Conservation (phyloP, 306 rosid genomes). For the Canavalia ensiformis region DNA sequence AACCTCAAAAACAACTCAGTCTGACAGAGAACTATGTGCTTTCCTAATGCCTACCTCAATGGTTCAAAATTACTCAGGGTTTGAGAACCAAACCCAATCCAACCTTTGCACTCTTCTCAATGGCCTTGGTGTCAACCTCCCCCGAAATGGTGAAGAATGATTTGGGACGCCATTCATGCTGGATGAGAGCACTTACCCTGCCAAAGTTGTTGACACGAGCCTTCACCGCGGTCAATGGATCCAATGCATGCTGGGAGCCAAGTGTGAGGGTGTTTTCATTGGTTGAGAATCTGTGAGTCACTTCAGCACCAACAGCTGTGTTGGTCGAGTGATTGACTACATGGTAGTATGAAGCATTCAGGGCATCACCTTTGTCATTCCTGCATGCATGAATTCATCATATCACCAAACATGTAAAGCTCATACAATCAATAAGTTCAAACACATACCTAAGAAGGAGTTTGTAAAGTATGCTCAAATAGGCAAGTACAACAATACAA, state of each 20-base stretch:
- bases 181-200: conserved; percentile 80
- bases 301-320: conserved; percentile 91
- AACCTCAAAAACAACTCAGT: conserved; percentile 46
- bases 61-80: conserved; percentile 63
- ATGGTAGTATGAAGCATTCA: conserved; percentile 88
- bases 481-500: background rate
- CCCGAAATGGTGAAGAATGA: conserved; percentile 90
- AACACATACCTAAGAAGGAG: background rate
- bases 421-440: conserved; percentile 32
- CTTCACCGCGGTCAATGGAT: conserved; percentile 76
- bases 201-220: conserved; percentile 82
- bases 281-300: conserved; percentile 72
- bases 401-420: background rate
- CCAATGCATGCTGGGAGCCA: conserved; percentile 84
- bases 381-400: conserved; percentile 55
- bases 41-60: conserved; percentile 53
- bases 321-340: conserved; percentile 64
- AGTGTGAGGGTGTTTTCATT: conserved; percentile 77
- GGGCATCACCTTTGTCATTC: conserved; percentile 76
- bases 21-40: conserved; percentile 50
- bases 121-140: conserved; percentile 88
- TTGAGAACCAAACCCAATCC: conserved; percentile 88
- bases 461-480: background rate
- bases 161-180: conserved; percentile 96
- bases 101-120: conserved; percentile 89